These are phyloP conservation scores for Beauveria scarabaeidicola DNA, from an alignment of 2,329 filamentous ascomycete species.

Conservation along the genomic window DNA sequence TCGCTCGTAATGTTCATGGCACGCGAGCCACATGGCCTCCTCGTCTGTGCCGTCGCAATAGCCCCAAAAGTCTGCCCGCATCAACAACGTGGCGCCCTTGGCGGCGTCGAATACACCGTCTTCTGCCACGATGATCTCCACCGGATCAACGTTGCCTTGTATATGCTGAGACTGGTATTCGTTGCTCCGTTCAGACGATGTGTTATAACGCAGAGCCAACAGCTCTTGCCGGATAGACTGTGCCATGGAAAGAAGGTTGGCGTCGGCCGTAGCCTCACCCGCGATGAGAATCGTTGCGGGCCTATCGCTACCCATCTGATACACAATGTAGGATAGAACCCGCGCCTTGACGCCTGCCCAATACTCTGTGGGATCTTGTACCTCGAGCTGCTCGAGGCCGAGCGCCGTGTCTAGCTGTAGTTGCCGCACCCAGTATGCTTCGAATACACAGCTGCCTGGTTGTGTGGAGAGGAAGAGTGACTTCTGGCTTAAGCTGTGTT, in stretches of 20 bases:
- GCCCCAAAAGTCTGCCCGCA: not conserved
- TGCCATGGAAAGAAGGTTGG: not conserved
- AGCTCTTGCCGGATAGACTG: not conserved
- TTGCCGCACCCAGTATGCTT: not conserved
- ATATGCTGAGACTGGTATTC: not conserved
- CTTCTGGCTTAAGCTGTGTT: not conserved
- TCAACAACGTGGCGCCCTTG: not conserved
- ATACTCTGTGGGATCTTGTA: not conserved
- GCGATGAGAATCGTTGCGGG: not conserved
- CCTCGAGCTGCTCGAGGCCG: not conserved
- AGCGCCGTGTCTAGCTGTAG: not conserved
- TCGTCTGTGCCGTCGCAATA: not conserved
- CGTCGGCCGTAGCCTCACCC: not conserved
- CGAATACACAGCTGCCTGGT: not conserved
- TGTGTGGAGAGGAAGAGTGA: not conserved
- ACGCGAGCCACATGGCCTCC: not conserved
- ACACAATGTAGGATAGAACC: not conserved
- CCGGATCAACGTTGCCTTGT: not conserved
- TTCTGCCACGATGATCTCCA: not conserved
- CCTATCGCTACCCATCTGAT: not conserved
- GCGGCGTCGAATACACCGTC: not conserved
- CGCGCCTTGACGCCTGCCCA: not conserved
- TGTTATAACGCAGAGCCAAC: not conserved
- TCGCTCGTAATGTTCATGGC: not conserved
- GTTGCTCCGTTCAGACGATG: not conserved